phyloP scores from a whole-genome alignment of 2,329 filamentous ascomycete genomes.

The Cytospora leucostoma region DNA sequence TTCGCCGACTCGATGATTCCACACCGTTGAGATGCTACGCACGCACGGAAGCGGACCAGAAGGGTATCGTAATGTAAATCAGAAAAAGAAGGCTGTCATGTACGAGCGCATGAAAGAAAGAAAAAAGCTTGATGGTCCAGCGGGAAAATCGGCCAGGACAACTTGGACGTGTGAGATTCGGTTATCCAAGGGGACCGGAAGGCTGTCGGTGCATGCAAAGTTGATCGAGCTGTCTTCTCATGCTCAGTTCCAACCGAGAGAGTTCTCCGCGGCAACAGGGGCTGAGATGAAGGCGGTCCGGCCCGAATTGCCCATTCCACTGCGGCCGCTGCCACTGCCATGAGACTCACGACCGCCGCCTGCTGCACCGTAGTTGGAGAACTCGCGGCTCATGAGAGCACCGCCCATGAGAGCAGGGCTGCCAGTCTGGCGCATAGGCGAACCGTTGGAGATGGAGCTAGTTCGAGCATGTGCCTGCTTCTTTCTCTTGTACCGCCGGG shows the following conservation, averaged over 20 bases:
- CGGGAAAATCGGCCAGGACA: slow-evolving; percentile 20
- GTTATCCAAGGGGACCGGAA: background rate
- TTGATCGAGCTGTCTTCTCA: slow-evolving; percentile 1
- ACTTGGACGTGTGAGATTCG: background rate
- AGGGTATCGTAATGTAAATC: slow-evolving; percentile 47
- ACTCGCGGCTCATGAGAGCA: slow-evolving; percentile 59
- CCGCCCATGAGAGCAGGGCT: slow-evolving; percentile 71
- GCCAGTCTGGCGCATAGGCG: slow-evolving; percentile 56
- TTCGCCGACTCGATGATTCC: slow-evolving; percentile 31
- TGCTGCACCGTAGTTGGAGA: slow-evolving; percentile 55
- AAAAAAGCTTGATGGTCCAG: slow-evolving; percentile 30
- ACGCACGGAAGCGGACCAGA: slow-evolving; percentile 38
- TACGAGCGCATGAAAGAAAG: slow-evolving; percentile 31
- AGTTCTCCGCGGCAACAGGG: slow-evolving; percentile 91
- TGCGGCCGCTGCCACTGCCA: slow-evolving; percentile 61
- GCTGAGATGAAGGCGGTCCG: slow-evolving; percentile 75
- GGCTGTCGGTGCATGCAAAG: background rate
- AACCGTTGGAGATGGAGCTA: slow-evolving; percentile 66
- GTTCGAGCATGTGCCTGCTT: slow-evolving; percentile 74
- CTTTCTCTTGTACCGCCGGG: slow-evolving; percentile 86
- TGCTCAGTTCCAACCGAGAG: slow-evolving; percentile 86
- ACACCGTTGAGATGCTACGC: slow-evolving; percentile 35
- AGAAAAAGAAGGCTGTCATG: slow-evolving; percentile 31
- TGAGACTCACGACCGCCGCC: slow-evolving; percentile 58
- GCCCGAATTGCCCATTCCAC: slow-evolving; percentile 54